Conservation (phyloP, 1,284 basidiomycete genomes). For the Abortiporus biennis region DNA sequence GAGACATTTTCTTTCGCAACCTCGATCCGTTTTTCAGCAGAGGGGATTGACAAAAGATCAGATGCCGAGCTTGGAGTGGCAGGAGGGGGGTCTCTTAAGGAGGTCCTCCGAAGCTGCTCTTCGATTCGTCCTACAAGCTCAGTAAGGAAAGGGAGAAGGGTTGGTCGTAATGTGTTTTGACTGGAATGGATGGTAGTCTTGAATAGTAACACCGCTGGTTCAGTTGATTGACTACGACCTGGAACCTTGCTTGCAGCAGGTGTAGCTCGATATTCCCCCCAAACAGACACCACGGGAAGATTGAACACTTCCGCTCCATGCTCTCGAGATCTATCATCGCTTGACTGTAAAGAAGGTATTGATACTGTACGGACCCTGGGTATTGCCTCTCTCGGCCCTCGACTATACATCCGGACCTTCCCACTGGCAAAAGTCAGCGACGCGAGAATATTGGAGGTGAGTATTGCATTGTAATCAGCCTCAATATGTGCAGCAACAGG, state of each 20-base stretch:
- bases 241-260: slow-evolving; percentile 33
- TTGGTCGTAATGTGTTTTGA: slow-evolving; percentile 76
- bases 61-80: slow-evolving; percentile 5
- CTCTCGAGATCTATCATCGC: slow-evolving; percentile 42
- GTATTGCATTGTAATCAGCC: slow-evolving; percentile 28
- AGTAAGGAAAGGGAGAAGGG: slow-evolving; percentile 77
- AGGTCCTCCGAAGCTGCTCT: slow-evolving; percentile 46
- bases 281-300: slow-evolving; percentile 78
- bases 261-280: slow-evolving; percentile 72
- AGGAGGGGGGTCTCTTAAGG: slow-evolving; percentile 17
- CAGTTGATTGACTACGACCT: slow-evolving; percentile 20
- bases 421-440: slow-evolving; percentile 80
- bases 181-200: slow-evolving; percentile 83
- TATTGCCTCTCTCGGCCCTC: slow-evolving; percentile 24
- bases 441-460: slow-evolving; percentile 63
- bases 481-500: slow-evolving; percentile 11
- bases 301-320: slow-evolving; percentile 58
- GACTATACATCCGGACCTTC: slow-evolving; percentile 60
- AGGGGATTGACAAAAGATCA: neutral
- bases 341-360: slow-evolving; percentile 32
- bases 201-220: slow-evolving; percentile 61
- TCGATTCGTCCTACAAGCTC: slow-evolving; percentile 66
- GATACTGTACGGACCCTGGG: slow-evolving; percentile 31
- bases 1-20: slow-evolving; percentile 22
- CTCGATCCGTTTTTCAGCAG: slow-evolving; percentile 4